Base-by-base conservation (phyloP, 139 green algal species). In the Closterium sp. region DNA sequence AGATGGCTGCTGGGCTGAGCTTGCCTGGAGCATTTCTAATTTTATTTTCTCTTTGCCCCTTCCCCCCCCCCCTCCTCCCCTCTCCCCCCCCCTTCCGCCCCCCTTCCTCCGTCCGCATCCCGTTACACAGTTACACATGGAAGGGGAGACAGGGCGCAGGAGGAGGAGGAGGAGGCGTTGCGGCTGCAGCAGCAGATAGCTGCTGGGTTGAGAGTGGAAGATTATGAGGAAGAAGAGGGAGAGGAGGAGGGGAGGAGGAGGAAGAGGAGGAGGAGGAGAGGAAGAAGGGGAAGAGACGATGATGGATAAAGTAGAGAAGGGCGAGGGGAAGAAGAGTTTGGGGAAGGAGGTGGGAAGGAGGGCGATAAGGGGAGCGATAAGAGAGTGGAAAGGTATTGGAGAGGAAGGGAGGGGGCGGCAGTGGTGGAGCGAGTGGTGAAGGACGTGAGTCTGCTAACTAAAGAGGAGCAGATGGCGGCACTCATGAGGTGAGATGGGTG, bases 91-190 rank as follows among this genome's bases (percentile, higher is more conserved):
- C 36, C 36, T 55, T 6, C 36, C 23, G 12, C 12, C 23, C 23
- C 43, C 10, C 43, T n/a, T n/a, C 43, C 43, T 69, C 12, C n/a
- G n/a, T n/a, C n/a, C n/a, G n/a, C n/a, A n/a, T n/a, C n/a, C n/a
- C n/a, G n/a, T 69, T 16, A 69, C 10, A 25, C 43, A 69, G 43
- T 36, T 91, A n/a, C 88, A 91, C 16, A 88, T 89, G 28, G 96
- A 97, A 34, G 97, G 97, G 36, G 97, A 98, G 90, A 97, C 97
- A 34, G 95, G 2, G 33, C 94, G 23, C 34, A 89, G 34, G 96
- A 96, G 81, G 96, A 98, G 90, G 96, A 97, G 90, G 94, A 94
- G 92, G 96, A 98, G 92, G 96, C 94, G 21, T 76, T 95, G 89
- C 89, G 96, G 30, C 93, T 98, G 94, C 97, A 98, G 95, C 92